A percentile compares a stretch with the other conserved stretches of the same genome.
Conservation (phyloP, 345 rosid species). For the Eucalyptus tenuipes region DNA sequence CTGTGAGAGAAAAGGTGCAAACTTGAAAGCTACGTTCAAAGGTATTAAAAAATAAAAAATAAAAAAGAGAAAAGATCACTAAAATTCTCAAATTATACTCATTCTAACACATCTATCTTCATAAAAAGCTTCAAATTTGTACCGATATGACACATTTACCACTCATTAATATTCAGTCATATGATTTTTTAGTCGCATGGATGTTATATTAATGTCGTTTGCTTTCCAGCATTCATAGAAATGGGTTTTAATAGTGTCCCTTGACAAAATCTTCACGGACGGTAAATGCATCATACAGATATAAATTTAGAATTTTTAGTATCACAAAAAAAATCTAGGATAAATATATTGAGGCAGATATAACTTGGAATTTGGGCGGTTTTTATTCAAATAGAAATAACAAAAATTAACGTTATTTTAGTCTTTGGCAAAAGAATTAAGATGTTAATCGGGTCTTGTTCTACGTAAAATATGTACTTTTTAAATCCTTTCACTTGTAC, state of each 20-base stretch:
- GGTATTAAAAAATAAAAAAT: neutral
- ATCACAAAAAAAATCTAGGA: too few relatives aligned
- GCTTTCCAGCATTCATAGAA: too few relatives aligned
- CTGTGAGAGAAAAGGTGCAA: neutral
- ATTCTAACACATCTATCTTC: too few relatives aligned
- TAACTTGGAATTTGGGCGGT: neutral
- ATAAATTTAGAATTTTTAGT: too few relatives aligned
- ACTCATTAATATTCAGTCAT: accelerated
- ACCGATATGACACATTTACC: too few relatives aligned
- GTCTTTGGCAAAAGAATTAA: neutral
- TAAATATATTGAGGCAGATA: neutral
- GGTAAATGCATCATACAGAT: too few relatives aligned
- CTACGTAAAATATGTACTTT: neutral
- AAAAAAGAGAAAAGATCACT: neutral
- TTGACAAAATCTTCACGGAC: neutral
- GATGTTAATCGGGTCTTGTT: neutral
- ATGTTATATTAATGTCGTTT: too few relatives aligned
- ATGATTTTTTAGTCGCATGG: accelerated
- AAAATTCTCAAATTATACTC: too few relatives aligned
- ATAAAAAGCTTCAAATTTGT: too few relatives aligned
- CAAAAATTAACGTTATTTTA: neutral
- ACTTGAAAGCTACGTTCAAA: neutral
- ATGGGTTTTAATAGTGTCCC: neutral
- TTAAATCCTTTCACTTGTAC: neutral
- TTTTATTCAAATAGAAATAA: neutral